Conservation (phyloP, 805 yeast genomes). For the Zygosaccharomyces bisporus region DNA sequence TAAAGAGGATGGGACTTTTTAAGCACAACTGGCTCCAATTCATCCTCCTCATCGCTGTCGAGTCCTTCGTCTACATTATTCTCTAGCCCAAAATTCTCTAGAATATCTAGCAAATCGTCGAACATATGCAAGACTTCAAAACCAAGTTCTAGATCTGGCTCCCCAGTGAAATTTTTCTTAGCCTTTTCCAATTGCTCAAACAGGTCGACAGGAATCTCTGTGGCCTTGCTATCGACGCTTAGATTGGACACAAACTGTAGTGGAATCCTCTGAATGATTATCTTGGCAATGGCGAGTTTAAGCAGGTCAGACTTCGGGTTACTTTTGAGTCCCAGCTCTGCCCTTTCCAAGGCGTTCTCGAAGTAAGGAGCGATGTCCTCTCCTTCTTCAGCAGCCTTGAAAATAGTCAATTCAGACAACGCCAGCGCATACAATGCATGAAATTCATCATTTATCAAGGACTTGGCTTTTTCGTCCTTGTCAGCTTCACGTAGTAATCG, state of each 20-base stretch:
- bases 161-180: conserved; percentile 42
- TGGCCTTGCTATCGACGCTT: conserved; percentile 37
- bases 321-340: conserved; percentile 51
- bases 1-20: conserved; percentile 55
- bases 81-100: conserved; percentile 60
- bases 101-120: conserved; percentile 66
- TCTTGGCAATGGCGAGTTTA: conserved; percentile 51
- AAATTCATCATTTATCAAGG: conserved; percentile 47
- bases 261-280: conserved; percentile 56
- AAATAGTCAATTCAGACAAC: conserved; percentile 58
- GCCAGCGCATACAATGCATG: conserved; percentile 74
- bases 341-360: conserved; percentile 68
- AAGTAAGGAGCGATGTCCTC: conserved; percentile 52
- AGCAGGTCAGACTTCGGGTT: conserved; percentile 44
- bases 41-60: conserved; percentile 52
- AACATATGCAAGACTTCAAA: conserved; percentile 53
- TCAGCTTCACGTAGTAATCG: conserved; percentile 51
- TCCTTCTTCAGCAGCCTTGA: conserved; percentile 43
- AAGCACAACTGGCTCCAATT: conserved; percentile 38
- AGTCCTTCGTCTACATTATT: conserved; percentile 52
- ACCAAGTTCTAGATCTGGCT: conserved; percentile 38
- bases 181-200: conserved; percentile 44
- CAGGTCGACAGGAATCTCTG: conserved; percentile 37
- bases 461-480: conserved; percentile 22
- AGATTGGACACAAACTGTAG: conserved; percentile 53